phyloP scores from a whole-genome alignment of 257 asterid genomes.

The Solanum bulbocastanum region DNA sequence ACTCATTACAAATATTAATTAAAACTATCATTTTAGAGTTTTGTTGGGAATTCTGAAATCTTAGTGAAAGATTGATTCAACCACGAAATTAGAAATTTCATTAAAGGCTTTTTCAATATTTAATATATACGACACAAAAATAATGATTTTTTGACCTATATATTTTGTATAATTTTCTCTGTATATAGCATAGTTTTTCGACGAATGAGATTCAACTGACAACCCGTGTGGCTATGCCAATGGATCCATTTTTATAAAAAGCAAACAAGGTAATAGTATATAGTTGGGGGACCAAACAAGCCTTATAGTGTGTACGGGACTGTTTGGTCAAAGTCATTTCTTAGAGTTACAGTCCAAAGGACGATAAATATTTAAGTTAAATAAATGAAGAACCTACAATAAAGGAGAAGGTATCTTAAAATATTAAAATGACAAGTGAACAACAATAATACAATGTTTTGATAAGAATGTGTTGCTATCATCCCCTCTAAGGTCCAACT shows the following conservation, averaged over 20 bases:
- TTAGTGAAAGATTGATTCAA: not conserved
- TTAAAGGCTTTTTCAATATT: too few species aligned
- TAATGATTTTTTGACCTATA: not conserved
- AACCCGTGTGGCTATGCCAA: accelerated
- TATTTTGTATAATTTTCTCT: too few species aligned
- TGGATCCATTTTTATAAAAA: too few species aligned
- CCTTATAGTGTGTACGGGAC: not conserved
- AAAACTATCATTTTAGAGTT: not conserved
- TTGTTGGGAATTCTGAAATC: not conserved
- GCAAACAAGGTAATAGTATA: not conserved
- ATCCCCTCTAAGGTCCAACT: not conserved
- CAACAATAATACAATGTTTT: not conserved
- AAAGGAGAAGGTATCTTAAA: not conserved
- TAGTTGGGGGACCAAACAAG: not conserved
- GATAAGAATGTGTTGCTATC: not conserved
- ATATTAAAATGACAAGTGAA: not conserved
- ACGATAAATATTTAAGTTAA: not conserved
- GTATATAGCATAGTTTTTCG: too few species aligned
- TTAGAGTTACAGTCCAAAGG: not conserved
- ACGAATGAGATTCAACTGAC: not conserved
- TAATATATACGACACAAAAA: too few species aligned
- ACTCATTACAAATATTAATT: not conserved
- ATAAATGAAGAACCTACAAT: not conserved
- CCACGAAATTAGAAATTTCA: too few species aligned
- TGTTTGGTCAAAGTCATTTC: not conserved